phyloP scores from a whole-genome alignment of 306 rosid genomes.

The barrel medic (Medicago truncatula) region MtrunA17r5.0-ANR NC_053045.1:53387001-53387500 shows the following conservation, averaged over 20 bases:
- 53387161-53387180: constrained; percentile 69
- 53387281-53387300: constrained; percentile 65
- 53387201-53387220: constrained; percentile 56
- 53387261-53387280: constrained; percentile 61
- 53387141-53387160: constrained; percentile 98
- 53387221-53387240: constrained; percentile 56
- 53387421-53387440: constrained; percentile 51
- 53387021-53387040: constrained; percentile 91
- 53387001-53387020: constrained; percentile 97
- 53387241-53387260: constrained; percentile 59
- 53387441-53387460: constrained; percentile 53
- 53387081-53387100: constrained; percentile 81
- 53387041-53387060: constrained; percentile 93
- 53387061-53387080: constrained; percentile 86
- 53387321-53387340: constrained; percentile 67
- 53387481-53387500: constrained; percentile 45
- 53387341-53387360: constrained; percentile 54
- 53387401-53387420: constrained; percentile 53
- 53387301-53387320: constrained; percentile 66
- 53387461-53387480: constrained; percentile 50
- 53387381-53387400: constrained; percentile 47
- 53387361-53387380: constrained; percentile 62
- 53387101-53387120: constrained; percentile 86
- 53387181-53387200: constrained; percentile 88
- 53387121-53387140: constrained; percentile 96